Evolutionary conservation across 2,329 filamentous ascomycete species (phyloP).

Genomic region (Alternaria panax): DNA sequence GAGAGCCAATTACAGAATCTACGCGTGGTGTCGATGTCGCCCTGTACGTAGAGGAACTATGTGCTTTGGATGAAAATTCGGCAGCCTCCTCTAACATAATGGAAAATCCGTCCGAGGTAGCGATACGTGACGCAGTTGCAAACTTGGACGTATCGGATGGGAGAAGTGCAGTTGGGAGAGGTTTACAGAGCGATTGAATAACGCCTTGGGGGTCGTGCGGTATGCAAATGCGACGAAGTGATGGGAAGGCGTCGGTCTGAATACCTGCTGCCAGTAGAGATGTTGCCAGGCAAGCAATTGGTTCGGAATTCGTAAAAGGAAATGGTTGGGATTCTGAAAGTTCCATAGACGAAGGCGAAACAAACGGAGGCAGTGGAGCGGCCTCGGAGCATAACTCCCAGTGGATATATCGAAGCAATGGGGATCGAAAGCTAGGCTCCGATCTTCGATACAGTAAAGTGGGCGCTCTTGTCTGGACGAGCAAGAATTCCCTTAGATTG

Average conservation of each 20-base stretch:
- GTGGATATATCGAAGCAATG: slow-evolving; percentile 61
- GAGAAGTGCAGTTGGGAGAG: slow-evolving; percentile 63
- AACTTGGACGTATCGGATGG: slow-evolving; percentile 44
- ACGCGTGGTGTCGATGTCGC: slow-evolving; percentile 19
- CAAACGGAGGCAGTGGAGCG: slow-evolving; percentile 22
- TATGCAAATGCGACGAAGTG: slow-evolving; percentile 65
- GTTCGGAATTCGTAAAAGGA: slow-evolving; percentile 40
- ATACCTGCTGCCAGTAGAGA: slow-evolving; percentile 71
- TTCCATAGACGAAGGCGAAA: slow-evolving; percentile 6
- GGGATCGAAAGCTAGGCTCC: slow-evolving; percentile 58
- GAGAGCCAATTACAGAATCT: slow-evolving; percentile 30
- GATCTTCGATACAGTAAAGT: slow-evolving; percentile 53
- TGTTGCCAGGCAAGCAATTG: slow-evolving; percentile 63
- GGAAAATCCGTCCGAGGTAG: not conserved
- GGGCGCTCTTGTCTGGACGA: slow-evolving; percentile 61
- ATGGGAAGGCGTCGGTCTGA: slow-evolving; percentile 67
- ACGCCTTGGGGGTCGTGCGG: slow-evolving; percentile 74
- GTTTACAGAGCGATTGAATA: slow-evolving; percentile 73
- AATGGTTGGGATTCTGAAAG: slow-evolving; percentile 14
- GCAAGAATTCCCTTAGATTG: slow-evolving; percentile 58
- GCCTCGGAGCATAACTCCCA: slow-evolving; percentile 62
- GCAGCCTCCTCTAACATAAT: slow-evolving; percentile 3
- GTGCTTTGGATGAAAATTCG: not conserved
- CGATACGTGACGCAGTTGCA: slow-evolving; percentile 13
- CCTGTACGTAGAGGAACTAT: not conserved